These are phyloP conservation scores for Aegilops speltoides DNA, from an alignment of 176 grass and related monocot species.

Conservation along the genomic window DNA sequence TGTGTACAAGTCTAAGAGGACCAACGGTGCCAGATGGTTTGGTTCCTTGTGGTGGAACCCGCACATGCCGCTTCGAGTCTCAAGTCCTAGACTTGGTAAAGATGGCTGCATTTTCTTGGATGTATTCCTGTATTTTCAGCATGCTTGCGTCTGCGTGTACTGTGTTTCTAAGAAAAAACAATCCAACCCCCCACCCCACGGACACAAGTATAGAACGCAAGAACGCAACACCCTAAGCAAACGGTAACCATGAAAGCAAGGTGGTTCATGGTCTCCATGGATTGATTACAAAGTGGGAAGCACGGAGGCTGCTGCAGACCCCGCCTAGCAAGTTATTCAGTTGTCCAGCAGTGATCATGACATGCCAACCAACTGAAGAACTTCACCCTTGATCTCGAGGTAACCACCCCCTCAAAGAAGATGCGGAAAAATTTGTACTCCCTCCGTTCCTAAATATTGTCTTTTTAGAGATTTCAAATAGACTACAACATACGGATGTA, in stretches of 20 bases:
- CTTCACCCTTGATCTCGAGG: not conserved
- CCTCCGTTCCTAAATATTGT: no score
- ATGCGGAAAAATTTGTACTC: not conserved
- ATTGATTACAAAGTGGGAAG: not conserved
- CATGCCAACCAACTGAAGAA: slow-evolving; percentile 8
- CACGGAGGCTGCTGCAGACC: not conserved
- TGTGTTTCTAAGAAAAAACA: no score
- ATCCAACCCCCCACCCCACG: not conserved
- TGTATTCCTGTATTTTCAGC: no score
- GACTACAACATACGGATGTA: no score
- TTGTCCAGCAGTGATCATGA: not conserved
- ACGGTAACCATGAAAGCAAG: not conserved
- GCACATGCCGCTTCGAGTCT: not conserved
- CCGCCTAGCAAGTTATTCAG: not conserved
- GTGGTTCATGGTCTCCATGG: not conserved
- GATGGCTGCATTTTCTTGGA: no score
- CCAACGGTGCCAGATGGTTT: not conserved
- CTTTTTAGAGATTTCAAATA: no score
- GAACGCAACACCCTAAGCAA: not conserved
- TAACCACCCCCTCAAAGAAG: not conserved
- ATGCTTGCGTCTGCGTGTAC: no score
- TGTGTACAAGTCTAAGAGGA: not conserved
- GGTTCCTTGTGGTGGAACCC: not conserved
- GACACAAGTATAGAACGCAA: not conserved
- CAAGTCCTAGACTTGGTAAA: not conserved